Conservation (phyloP, 805 yeast species). For the Yarrowia sp. region DNA sequence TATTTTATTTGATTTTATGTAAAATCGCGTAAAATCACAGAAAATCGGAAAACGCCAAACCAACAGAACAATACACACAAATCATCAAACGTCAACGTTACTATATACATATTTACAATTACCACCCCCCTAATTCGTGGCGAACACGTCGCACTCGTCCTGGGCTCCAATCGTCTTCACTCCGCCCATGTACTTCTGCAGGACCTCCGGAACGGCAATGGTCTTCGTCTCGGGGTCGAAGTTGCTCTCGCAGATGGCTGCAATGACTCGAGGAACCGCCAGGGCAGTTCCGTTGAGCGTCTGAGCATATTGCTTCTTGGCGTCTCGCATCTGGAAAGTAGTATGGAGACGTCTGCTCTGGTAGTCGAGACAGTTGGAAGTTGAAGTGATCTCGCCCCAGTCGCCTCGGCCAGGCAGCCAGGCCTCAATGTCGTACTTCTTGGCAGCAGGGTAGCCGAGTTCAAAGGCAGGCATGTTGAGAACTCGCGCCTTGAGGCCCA, state of each 20-base stretch:
- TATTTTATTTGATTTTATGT: too few relatives aligned
- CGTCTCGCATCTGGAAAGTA: conserved; percentile 45
- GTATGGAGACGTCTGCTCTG: conserved; percentile 84
- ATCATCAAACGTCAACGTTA: too few relatives aligned
- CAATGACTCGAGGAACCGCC: conserved; percentile 88
- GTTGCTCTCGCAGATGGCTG: conserved; percentile 85
- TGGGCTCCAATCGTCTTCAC: neutral
- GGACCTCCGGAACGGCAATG: conserved; percentile 63
- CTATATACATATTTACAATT: conserved; percentile 18
- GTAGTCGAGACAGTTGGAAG: conserved; percentile 89
- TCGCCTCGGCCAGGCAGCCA: conserved; percentile 96
- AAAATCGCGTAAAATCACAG: too few relatives aligned
- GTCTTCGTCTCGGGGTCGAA: conserved; percentile 58
- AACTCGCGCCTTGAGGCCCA: conserved; percentile 79
- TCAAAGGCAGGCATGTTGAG: conserved; percentile 88
- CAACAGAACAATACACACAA: too few relatives aligned
- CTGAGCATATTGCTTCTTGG: conserved; percentile 53
- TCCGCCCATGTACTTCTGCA: conserved; percentile 72
- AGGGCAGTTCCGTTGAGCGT: conserved; percentile 94
- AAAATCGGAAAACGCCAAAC: too few relatives aligned
- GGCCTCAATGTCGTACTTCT: conserved; percentile 91
- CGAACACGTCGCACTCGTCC: conserved; percentile 1
- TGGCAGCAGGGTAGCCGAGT: conserved; percentile 88
- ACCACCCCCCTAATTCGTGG: neutral
- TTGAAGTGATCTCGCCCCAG: conserved; percentile 91